Evolutionary conservation across 2,329 filamentous ascomycete species (phyloP).

Genomic region (Penicillium hordei): DNA sequence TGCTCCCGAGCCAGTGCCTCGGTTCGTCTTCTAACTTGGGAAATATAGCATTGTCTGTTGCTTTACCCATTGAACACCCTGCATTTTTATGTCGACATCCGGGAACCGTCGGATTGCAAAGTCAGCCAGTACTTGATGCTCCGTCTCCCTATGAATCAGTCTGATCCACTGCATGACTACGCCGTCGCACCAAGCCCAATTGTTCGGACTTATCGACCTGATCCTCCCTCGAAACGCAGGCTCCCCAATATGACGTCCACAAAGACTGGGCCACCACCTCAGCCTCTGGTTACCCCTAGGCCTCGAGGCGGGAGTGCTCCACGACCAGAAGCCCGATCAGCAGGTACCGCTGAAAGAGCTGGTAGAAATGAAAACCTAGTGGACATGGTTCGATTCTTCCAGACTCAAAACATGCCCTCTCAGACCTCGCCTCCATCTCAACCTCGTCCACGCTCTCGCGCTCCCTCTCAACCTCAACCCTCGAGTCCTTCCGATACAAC

Average conservation of each 20-base stretch:
- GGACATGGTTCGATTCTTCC: constrained; percentile 40
- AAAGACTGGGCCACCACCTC: constrained; percentile 10
- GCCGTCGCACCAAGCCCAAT: constrained; percentile 37
- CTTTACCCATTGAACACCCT: neutral
- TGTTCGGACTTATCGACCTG: constrained; percentile 36
- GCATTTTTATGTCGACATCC: constrained; percentile 7
- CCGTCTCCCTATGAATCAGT: constrained; percentile 32
- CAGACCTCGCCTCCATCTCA: constrained; percentile 10
- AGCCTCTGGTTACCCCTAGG: constrained; percentile 14
- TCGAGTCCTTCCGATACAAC: constrained; percentile 21
- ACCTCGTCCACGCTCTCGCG: constrained; percentile 1
- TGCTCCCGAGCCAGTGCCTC: neutral
- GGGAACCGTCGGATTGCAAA: constrained; percentile 18
- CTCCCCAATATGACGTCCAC: constrained; percentile 27
- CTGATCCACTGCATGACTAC: constrained; percentile 26
- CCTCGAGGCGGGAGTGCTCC: constrained; percentile 10
- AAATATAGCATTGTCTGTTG: neutral
- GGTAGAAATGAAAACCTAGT: constrained; percentile 35
- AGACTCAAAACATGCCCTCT: constrained; percentile 28
- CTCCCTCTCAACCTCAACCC: constrained; percentile 5
- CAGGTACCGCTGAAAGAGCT: constrained; percentile 32
- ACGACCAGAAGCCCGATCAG: constrained; percentile 30
- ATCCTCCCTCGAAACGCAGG: constrained; percentile 28
- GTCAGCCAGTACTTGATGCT: constrained; percentile 20
- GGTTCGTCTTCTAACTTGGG: constrained; percentile 10